These are phyloP conservation scores for Tylopilus subfusipes DNA, from an alignment of 768 basidiomycete species.

Conservation along the genomic window DNA sequence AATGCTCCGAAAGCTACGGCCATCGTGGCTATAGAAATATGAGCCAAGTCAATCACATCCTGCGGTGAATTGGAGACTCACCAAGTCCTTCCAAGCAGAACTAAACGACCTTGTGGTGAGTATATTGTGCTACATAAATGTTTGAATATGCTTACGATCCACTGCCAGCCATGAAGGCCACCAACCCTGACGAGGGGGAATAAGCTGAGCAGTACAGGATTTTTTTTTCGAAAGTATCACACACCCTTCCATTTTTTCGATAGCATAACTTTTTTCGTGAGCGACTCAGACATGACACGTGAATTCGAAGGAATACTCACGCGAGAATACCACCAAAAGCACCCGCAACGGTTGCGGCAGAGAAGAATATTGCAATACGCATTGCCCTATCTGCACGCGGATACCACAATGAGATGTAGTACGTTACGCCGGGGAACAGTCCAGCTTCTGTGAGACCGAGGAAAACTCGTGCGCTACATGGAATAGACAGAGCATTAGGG, in stretches of 20 bases:
- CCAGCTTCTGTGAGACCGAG: conserved; percentile 50
- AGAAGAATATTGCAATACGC: conserved; percentile 62
- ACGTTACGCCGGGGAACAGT: conserved; percentile 40
- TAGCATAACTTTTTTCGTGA: conserved; percentile 32
- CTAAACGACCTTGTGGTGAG: conserved; percentile 17
- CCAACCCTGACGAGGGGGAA: conserved; percentile 13
- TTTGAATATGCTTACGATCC: conserved; percentile 31
- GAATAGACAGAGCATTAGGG: neutral
- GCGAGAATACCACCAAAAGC: conserved; percentile 49
- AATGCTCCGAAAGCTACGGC: conserved; percentile 28
- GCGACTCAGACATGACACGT: neutral
- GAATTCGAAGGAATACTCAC: conserved; percentile 24
- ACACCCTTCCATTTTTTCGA: conserved; percentile 33
- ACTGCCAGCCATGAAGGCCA: conserved; percentile 36
- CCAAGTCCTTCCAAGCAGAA: conserved; percentile 31
- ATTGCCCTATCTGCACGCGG: conserved; percentile 52
- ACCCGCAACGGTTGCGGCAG: conserved; percentile 55
- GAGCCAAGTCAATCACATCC: neutral
- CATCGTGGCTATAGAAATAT: conserved; percentile 17
- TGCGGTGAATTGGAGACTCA: conserved; percentile 3
- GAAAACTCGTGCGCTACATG: conserved; percentile 37
- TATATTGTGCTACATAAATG: neutral
- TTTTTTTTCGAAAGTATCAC: conserved; percentile 19
- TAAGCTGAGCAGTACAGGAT: neutral
- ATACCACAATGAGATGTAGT: conserved; percentile 58